Evolutionary conservation across 2,329 filamentous ascomycete genomes (phyloP), one percentile per base, ranked within the genome.

Genomic region (Paecilomyces dactylethromorphus): DNA sequence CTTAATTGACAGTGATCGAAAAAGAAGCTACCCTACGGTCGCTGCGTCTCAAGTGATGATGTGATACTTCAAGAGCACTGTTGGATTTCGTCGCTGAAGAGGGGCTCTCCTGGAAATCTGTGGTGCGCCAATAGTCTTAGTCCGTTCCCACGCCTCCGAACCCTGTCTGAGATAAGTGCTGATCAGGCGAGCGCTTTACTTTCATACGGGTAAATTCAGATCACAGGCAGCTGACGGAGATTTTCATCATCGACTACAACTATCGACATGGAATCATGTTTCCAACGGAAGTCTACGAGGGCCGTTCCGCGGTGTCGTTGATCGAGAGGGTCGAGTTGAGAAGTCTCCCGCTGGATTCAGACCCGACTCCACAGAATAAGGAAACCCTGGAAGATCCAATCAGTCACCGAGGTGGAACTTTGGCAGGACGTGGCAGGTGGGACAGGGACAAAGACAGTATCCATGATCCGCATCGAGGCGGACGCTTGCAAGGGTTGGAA

Each of bases 371-470:
- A 29, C 50, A 52, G 50, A 52, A 24, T 52, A 52, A 52, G 50
- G 50, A 52, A 52, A 22, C 22, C 29, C 21, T 52, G 50, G 26
- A 52, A 52, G 26, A 64, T 57, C 61, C 62, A 31, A 45, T 24
- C 63, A 64, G 59, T 59, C 65, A 26, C 52, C 57, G 53, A 21
- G 57, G 66, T 67, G 64, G 65, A 66, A 62, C 58, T 59, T 45
- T 45, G 24, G 55, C 60, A 61, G 56, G 56, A 61, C 61, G 59
- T 62, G 60, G 61, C 64, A 65, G 66, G 65, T 68, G 66, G 66
- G 66, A 68, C 66, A 68, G 66, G 63, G 60, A 68, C 65, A 63
- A 58, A 67, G 62, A 60, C 63, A 64, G 62, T 56, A 62, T 61
- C 39, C 39, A 45, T 45, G 39, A 45, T 45, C 50, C 50, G 50